Evolutionary conservation across 2,329 filamentous ascomycete genomes (phyloP).

Genomic region (Dothistroma pini): DNA sequence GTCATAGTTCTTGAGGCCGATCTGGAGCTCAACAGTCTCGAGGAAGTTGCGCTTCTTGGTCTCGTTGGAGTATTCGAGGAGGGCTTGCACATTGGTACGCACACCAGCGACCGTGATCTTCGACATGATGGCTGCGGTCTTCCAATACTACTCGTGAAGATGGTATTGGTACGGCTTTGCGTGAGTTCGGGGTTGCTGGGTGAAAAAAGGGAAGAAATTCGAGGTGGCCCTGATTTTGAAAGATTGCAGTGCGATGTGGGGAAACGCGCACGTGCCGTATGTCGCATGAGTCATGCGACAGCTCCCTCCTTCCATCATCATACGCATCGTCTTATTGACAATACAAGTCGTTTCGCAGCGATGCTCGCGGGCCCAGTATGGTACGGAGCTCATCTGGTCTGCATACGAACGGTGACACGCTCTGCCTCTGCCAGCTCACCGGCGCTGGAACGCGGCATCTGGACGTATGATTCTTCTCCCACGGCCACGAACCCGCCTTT

Average conservation of each 20-base stretch:
- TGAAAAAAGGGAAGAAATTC: conserved; percentile 9
- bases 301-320: background rate
- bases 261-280: conserved; percentile 3
- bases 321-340: background rate
- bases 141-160: conserved; percentile 41
- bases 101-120: conserved; percentile 90
- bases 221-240: conserved; percentile 9
- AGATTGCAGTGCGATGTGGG: conserved; percentile 6
- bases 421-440: conserved; percentile 12
- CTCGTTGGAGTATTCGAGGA: conserved; percentile 77
- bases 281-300: background rate
- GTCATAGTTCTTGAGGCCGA: conserved; percentile 96
- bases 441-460: conserved; percentile 16
- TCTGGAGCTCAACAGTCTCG: conserved; percentile 66
- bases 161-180: conserved; percentile 38
- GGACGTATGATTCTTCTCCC: conserved; percentile 24
- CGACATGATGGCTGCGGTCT: conserved; percentile 60
- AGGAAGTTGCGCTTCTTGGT: conserved; percentile 44
- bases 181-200: conserved; percentile 24
- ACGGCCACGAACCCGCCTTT: conserved; percentile 28
- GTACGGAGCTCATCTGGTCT: conserved; percentile 8
- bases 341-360: background rate
- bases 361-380: background rate
- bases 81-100: conserved; percentile 86
- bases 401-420: conserved; percentile 24